Percentiles rank a stretch among this genome's conserved stretches.
Conservation (phyloP, 257 asterid genomes). For the Scutellaria galericulata region DNA sequence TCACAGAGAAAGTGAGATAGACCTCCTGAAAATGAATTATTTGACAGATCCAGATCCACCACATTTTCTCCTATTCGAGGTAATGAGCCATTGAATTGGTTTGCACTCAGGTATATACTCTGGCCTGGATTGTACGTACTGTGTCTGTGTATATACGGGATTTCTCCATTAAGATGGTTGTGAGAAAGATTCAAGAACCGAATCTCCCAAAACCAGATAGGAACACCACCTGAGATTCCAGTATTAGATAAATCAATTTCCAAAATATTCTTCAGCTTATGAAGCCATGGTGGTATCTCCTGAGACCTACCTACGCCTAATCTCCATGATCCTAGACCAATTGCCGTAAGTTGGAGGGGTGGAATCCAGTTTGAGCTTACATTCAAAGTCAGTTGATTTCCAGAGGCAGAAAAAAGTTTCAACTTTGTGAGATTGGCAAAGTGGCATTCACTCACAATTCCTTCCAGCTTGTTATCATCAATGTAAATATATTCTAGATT, state of each 20-base stretch:
- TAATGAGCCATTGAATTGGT: too few relatives aligned
- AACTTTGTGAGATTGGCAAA: slow-evolving; percentile 5
- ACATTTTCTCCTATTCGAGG: neutral
- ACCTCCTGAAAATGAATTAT: slow-evolving; percentile 6
- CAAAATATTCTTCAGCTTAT: neutral
- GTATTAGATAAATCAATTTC: slow-evolving; percentile 32
- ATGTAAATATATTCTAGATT: neutral
- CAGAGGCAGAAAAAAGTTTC: neutral
- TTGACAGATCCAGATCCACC: neutral
- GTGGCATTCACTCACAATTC: neutral
- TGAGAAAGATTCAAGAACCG: slow-evolving; percentile 17
- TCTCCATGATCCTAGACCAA: neutral
- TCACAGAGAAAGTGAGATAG: neutral
- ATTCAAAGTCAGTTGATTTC: neutral
- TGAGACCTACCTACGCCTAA: neutral
- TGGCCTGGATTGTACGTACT: too few relatives aligned
- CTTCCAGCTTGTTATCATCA: neutral
- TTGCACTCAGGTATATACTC: too few relatives aligned
- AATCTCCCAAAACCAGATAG: slow-evolving; percentile 47
- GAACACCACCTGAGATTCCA: slow-evolving; percentile 34
- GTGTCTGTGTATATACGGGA: neutral
- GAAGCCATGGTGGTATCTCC: neutral
- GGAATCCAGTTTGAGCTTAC: neutral
- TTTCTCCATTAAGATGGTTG: slow-evolving; percentile 19
- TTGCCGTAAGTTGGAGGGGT: neutral